phyloP scores from a whole-genome alignment of 805 yeast species.

The Lachancea nothofagi region DNA sequence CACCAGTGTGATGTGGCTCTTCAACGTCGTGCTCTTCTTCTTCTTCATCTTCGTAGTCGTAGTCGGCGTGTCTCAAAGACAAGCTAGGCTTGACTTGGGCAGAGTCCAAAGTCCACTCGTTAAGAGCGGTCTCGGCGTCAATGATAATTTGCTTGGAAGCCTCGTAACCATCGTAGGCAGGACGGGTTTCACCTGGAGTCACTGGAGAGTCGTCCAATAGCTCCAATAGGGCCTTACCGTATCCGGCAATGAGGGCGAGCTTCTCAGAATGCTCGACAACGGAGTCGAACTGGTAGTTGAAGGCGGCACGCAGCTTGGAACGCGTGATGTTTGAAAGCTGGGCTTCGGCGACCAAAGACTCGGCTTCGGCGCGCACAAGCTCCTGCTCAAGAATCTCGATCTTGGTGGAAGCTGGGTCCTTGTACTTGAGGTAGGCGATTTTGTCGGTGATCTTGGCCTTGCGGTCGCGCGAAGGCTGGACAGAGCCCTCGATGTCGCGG shows the following conservation, averaged over 20 bases:
- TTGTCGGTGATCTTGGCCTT: conserved; percentile 80
- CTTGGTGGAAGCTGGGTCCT: conserved; percentile 78
- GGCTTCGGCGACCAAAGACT: conserved; percentile 85
- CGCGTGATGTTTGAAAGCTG: conserved; percentile 85
- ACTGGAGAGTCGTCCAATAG: conserved; percentile 80
- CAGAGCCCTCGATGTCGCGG: conserved; percentile 80
- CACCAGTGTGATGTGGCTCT: conserved; percentile 12
- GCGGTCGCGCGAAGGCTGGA: conserved; percentile 83
- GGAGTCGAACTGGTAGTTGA: conserved; percentile 79
- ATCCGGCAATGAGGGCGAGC: conserved; percentile 79
- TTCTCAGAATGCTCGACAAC: conserved; percentile 82
- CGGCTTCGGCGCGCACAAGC: conserved; percentile 88
- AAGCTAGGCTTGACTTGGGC: conserved; percentile 81
- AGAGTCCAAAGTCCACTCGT: conserved; percentile 77
- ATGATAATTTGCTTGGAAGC: conserved; percentile 83
- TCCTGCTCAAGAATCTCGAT: conserved; percentile 80
- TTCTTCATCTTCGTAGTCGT: conserved; percentile 46
- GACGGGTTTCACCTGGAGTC: conserved; percentile 89
- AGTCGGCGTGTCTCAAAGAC: conserved; percentile 55
- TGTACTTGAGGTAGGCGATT: conserved; percentile 77
- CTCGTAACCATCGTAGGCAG: conserved; percentile 83
- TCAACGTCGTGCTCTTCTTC: conserved; percentile 46
- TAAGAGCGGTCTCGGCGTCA: conserved; percentile 78
- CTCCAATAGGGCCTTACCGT: conserved; percentile 82
- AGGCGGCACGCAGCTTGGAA: conserved; percentile 80